Base-by-base conservation (phyloP, 768 basidiomycete genomes). In the Aureoboletus auriporus region DNA sequence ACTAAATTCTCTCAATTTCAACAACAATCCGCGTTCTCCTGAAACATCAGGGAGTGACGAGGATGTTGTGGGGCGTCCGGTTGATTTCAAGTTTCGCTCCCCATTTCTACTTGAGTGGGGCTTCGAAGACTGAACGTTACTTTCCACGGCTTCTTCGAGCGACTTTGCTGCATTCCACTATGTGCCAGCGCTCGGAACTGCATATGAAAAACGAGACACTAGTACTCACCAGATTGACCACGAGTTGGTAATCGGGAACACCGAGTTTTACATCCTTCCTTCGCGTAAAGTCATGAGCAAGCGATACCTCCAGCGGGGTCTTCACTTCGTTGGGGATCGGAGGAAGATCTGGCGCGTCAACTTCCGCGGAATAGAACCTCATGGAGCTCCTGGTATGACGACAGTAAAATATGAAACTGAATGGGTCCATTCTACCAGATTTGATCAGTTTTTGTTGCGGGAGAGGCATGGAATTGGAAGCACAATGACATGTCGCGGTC, bases 351-450 rank as follows among this genome's bases (percentile, higher is more conserved):
- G 67, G 61, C 11, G 58, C 50, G 9, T 71, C 59, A 5, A 67
- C 62, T 42, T 75, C 69, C 17, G 86, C 62, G 0, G 79, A 66
- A 56, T 89, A 83, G 53, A 84, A 88, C n/a, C 85, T 76, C 50
- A 88, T 68, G 5, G 80, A 78, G 6, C 67, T 63, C 14, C 70
- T 64, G n/a, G 72, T 61, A 34, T 85, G 83, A 11, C 79, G 75
- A 39, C 66, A 62, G 59, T 84, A 88, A 43, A 74, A 69, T 34
- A 83, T 70, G 33, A 79, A 49, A 48, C 61, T 52, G 56, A 59
- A 41, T 12, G 66, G 56, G 13, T 29, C 37, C 28, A 39, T 33
- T 30, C 56, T 62, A 26, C 20, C 34, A 42, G 7, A n/a, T 36
- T 33, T 39, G 13, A 33, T 60, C 46, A 61, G 29, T 37, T 26